A percentile compares a stretch with the other conserved stretches of the same genome.
phyloP scores from a whole-genome alignment of 139 green algal genomes.

The Asterochloris erici region DNA sequence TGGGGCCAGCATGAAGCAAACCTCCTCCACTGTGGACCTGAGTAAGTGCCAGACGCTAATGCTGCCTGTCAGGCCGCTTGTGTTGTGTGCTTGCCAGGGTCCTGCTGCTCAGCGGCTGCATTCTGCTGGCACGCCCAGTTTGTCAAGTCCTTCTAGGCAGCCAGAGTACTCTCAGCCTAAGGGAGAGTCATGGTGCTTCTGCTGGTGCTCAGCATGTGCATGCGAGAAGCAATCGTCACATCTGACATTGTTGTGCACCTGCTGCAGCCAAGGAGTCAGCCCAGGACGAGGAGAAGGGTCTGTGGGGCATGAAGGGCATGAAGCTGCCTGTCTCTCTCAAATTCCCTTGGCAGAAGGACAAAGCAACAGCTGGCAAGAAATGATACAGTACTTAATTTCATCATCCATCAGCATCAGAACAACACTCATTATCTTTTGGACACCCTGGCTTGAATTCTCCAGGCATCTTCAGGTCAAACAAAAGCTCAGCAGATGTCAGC shows the following conservation, averaged over 20 bases:
- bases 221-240: neutral
- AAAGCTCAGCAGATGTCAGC: no score
- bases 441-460: no score
- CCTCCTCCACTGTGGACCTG: slow-evolving; percentile 38
- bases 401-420: neutral
- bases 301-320: neutral
- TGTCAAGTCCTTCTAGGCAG: no score
- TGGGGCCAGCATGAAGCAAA: slow-evolving; percentile 54
- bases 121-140: no score
- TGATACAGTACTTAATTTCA: neutral
- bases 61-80: no score
- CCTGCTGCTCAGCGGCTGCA: no score
- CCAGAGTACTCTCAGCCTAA: no score
- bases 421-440: no score
- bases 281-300: neutral
- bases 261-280: neutral
- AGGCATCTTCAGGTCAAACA: no score
- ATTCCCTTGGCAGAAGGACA: slow-evolving; percentile 45
- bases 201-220: neutral
- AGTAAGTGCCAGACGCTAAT: slow-evolving; percentile 6
- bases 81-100: neutral
- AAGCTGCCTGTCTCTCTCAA: slow-evolving; percentile 17
- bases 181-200: neutral
- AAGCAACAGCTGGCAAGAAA: slow-evolving; percentile 7
- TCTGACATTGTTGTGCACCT: neutral